These are phyloP conservation scores for Saksenaea oblongispora DNA, from an alignment of 371 early-diverging fungal species.

Conservation along the genomic window DNA sequence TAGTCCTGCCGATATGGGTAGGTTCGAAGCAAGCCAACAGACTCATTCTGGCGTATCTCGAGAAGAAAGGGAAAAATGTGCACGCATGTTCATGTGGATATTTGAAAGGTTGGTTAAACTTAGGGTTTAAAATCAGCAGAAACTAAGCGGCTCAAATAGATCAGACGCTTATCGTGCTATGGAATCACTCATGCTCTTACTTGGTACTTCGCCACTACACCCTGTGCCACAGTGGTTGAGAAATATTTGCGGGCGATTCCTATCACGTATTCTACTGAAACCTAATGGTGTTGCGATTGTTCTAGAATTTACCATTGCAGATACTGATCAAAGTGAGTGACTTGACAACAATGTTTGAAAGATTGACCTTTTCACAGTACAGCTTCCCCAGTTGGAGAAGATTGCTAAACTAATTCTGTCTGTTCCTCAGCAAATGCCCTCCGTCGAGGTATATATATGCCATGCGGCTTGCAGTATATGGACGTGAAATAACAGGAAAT, in stretches of 20 bases:
- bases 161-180: slow-evolving; percentile 58
- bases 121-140: not conserved
- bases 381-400: slow-evolving; percentile 61
- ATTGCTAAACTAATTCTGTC: slow-evolving; percentile 64
- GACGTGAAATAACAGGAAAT: not conserved
- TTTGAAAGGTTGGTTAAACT: slow-evolving; percentile 37
- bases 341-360: not conserved
- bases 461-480: not conserved
- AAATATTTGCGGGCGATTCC: slow-evolving; percentile 63
- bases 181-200: slow-evolving; percentile 63
- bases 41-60: slow-evolving; percentile 14
- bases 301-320: slow-evolving; percentile 65
- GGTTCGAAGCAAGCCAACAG: not conserved
- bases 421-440: slow-evolving; percentile 64
- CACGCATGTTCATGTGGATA: slow-evolving; percentile 47
- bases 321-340: slow-evolving; percentile 39
- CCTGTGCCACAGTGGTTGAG: slow-evolving; percentile 66
- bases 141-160: slow-evolving; percentile 11
- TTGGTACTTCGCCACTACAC: slow-evolving; percentile 58
- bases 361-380: slow-evolving; percentile 32
- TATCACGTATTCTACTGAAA: slow-evolving; percentile 62
- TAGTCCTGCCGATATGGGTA: slow-evolving; percentile 8
- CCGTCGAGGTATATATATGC: slow-evolving; percentile 42
- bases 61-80: slow-evolving; percentile 51
- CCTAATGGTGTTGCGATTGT: slow-evolving; percentile 65